Evolutionary conservation across 1,139 yeast genomes (phyloP), one percentile per base, ranked within the genome.

Genomic region (Hemisphaericaspora lyxosophila): DNA sequence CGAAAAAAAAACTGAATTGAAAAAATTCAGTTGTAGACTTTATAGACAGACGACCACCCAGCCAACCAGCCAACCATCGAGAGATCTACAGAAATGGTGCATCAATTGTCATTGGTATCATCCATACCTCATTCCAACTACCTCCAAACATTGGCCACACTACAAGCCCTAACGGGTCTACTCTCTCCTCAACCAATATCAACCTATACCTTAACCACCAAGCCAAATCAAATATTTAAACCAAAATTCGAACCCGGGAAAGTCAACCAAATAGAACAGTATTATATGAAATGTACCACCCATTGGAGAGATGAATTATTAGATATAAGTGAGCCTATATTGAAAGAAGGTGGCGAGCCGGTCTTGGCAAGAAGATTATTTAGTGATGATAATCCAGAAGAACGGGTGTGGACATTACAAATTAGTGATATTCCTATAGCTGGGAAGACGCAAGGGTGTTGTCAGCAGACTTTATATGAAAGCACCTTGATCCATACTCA

Each of bases 391-490:
- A 60, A 59, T 27, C 62, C 59, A 17, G 57, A 57, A 20, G 43
- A 69, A 60, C 49, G 55, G 41, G 55, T 49, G 26, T 85, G 95
- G 95, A 73, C 82, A 1, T 51, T 88, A 20, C 85, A 80, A 47
- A 71, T 85, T 16, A 69, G 81, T 7, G 97, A 89, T 61, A 83
- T 88, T 12, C 97, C 97, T 1, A 82, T 85, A 24, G 95, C 95
- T 4, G 96, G 96, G 7, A 85, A 77, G 78, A 54, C 75, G 74
- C 62, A 82, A 73, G 45, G 74, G 67, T 34, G 81, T 75, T 61
- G 65, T 29, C 74, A 73, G 7, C 96, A 88, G 55, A 77, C 87
- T 12, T 73, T 86, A 11, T 73, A 82, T 46, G 88, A 84, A 51
- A 73, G 90, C 23, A 78, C 84, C 1, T 62, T 87, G 36, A 70